phyloP scores from a whole-genome alignment of 257 asterid genomes.

The Datura wrightii region DNA sequence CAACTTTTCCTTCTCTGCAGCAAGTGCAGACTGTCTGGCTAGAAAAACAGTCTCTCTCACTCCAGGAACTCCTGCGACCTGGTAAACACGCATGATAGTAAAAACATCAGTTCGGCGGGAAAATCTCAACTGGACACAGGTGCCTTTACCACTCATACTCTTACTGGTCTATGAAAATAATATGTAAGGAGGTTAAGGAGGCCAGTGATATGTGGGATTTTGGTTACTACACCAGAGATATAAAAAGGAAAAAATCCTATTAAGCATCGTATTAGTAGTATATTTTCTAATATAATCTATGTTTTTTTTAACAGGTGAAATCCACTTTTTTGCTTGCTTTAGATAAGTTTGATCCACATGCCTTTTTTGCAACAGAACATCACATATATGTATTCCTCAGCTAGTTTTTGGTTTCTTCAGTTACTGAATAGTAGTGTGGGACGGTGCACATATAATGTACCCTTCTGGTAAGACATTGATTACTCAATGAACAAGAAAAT shows the following conservation, averaged over 20 bases:
- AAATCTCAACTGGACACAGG: neutral
- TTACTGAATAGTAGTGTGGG: neutral
- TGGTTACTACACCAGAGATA: neutral
- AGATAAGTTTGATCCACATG: neutral
- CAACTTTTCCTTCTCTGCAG: conserved; percentile 60
- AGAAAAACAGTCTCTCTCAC: conserved; percentile 81
- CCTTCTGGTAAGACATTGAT: neutral
- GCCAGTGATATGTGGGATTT: neutral
- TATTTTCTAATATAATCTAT: neutral
- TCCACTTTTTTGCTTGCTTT: neutral
- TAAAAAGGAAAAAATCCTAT: neutral
- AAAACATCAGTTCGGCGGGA: neutral
- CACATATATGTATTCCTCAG: neutral
- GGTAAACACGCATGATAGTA: conserved; percentile 26
- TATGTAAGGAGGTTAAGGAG: neutral
- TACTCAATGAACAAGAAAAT: neutral
- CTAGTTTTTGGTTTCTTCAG: neutral
- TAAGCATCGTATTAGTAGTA: neutral
- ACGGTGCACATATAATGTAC: neutral
- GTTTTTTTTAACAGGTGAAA: neutral
- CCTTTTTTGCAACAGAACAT: neutral
- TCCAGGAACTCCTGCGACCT: conserved; percentile 99
- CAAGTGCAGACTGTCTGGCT: conserved; percentile 86
- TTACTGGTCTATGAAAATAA: neutral
- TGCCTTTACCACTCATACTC: neutral